phyloP scores from a whole-genome alignment of 139 green algal genomes.

The Micractinium sp. region DNA sequence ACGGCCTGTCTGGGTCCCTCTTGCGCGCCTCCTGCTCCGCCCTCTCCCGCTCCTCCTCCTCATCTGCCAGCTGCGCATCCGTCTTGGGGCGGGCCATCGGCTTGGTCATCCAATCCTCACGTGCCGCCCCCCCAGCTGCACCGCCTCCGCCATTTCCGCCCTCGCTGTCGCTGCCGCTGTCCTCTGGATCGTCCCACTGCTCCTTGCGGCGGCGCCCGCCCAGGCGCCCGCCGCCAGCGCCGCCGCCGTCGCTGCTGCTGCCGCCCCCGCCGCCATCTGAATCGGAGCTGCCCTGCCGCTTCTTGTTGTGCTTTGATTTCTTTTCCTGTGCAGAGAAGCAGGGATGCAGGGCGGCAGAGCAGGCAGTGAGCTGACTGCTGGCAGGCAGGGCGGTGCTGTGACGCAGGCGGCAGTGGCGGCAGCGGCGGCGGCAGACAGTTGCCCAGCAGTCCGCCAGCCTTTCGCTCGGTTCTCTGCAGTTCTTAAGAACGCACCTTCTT shows the following conservation, averaged over 20 bases:
- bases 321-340: slow-evolving; percentile 30
- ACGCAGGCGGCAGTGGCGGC: background rate
- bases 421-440: background rate
- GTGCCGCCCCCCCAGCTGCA: background rate
- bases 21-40: background rate
- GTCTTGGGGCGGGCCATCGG: slow-evolving; percentile 49
- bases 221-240: background rate
- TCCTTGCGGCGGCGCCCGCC: background rate
- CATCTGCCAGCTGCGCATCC: slow-evolving; percentile 24
- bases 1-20: slow-evolving; percentile 20
- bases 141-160: background rate
- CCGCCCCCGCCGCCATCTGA: background rate
- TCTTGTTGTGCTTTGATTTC: slow-evolving; percentile 14
- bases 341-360: background rate
- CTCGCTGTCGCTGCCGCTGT: slow-evolving; percentile 11
- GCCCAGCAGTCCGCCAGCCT: background rate
- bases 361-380: background rate
- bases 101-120: slow-evolving; percentile 85
- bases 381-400: background rate
- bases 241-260: slow-evolving; percentile 24
- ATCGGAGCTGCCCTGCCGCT: background rate
- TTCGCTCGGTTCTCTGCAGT: background rate
- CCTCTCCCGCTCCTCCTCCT: slow-evolving; percentile 38
- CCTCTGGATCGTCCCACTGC: slow-evolving; percentile 7
- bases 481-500: slow-evolving; percentile 40